Conservation (phyloP, 169 alveolate genomes). For the Plasmodium coatneyi region DNA sequence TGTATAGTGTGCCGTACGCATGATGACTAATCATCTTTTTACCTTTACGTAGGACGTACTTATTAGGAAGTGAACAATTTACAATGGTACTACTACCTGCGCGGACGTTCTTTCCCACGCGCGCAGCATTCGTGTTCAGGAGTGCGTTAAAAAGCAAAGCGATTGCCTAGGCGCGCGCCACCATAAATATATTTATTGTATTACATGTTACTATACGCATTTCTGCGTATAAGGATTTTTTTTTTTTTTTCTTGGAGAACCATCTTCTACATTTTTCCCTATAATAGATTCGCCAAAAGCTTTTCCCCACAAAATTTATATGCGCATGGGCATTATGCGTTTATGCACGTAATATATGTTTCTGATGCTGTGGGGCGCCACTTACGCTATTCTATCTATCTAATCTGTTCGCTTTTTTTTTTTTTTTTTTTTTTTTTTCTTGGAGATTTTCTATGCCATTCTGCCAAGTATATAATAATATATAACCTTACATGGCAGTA, state of each 20-base stretch:
- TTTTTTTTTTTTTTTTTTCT: neutral
- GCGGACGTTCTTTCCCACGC: neutral
- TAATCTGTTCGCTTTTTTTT: neutral
- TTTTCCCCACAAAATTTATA: neutral
- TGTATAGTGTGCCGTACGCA: neutral
- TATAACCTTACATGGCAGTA: neutral
- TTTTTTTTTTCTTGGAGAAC: neutral
- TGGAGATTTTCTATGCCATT: neutral
- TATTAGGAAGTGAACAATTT: neutral
- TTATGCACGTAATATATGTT: neutral
- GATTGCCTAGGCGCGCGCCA: neutral
- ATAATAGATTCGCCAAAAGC: neutral
- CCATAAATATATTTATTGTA: neutral
- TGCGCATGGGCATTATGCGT: neutral
- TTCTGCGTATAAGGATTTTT: neutral
- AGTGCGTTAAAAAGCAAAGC: neutral
- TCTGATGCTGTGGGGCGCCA: neutral
- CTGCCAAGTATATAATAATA: neutral
- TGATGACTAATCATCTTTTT: neutral
- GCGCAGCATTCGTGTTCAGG: neutral
- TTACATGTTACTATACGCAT: neutral
- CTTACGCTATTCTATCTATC: neutral
- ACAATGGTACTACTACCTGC: neutral
- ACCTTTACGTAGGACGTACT: neutral
- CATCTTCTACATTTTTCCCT: slow-evolving; percentile 6